Conservation (phyloP, 2,329 filamentous ascomycete species). For the Monilinia aucupariae region DNA sequence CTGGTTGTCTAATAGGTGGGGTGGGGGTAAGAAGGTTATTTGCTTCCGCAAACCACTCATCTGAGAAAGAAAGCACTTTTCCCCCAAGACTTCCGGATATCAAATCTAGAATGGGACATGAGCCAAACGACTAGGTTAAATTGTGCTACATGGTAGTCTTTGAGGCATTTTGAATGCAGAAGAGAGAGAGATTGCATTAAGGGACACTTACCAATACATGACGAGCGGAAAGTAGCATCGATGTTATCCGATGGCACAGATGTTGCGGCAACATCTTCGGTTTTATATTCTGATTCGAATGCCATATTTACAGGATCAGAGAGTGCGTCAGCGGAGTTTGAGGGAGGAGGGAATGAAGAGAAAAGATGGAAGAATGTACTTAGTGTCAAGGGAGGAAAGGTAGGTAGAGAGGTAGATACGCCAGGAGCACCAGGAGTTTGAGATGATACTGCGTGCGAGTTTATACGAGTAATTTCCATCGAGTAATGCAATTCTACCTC, state of each 20-base stretch:
- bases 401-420: not conserved
- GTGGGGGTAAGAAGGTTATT: slow-evolving; percentile 59
- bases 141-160: not conserved
- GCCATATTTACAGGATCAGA: slow-evolving; percentile 28
- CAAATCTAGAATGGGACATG: slow-evolving; percentile 44
- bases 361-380: not conserved
- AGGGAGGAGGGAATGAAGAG: too few species aligned
- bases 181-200: not conserved
- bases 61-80: slow-evolving; percentile 59
- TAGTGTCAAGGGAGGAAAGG: not conserved
- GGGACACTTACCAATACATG: slow-evolving; percentile 50
- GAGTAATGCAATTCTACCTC: slow-evolving; percentile 26
- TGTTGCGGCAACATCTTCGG: slow-evolving; percentile 49
- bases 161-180: not conserved
- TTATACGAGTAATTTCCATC: slow-evolving; percentile 28
- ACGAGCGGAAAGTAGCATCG: slow-evolving; percentile 56
- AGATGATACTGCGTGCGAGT: not conserved
- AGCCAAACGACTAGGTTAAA: slow-evolving; percentile 7
- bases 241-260: slow-evolving; percentile 49
- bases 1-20: slow-evolving; percentile 55
- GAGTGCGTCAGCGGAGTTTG: too few species aligned
- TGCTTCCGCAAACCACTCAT: slow-evolving; percentile 65
- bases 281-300: slow-evolving; percentile 46
- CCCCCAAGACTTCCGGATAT: slow-evolving; percentile 57
- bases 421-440: too few species aligned